Conservation (phyloP, 495 filamentous ascomycete species). For the Lophiotrema nucula region DNA sequence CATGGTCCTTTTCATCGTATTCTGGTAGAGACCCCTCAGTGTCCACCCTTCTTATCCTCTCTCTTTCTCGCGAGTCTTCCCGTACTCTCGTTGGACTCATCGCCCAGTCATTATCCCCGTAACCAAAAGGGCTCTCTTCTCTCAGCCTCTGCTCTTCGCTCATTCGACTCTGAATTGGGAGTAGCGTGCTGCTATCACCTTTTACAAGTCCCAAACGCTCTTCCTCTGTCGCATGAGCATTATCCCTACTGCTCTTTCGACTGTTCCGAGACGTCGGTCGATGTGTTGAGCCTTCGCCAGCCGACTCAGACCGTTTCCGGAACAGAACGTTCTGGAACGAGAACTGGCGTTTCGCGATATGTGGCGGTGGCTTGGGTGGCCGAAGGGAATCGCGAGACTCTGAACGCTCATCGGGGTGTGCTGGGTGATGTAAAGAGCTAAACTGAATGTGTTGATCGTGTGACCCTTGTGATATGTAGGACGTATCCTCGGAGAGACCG, state of each 20-base stretch:
- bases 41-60: not conserved
- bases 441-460: constrained; percentile 30
- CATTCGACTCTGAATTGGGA: constrained; percentile 30
- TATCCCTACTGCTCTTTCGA: constrained; percentile 47
- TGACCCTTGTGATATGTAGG: constrained; percentile 50
- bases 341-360: constrained; percentile 67
- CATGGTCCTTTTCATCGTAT: not conserved
- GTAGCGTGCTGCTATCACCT: constrained; percentile 58
- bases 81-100: not conserved
- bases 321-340: constrained; percentile 83
- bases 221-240: constrained; percentile 69
- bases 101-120: constrained; percentile 27
- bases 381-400: constrained; percentile 35
- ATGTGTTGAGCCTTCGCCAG: not conserved
- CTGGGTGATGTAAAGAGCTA: not conserved
- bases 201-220: constrained; percentile 83
- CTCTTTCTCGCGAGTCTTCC: not conserved
- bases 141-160: not conserved
- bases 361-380: constrained; percentile 52
- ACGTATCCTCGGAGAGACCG: constrained; percentile 45
- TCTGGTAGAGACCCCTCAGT: not conserved
- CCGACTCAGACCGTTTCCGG: constrained; percentile 23
- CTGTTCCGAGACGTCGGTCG: constrained; percentile 43
- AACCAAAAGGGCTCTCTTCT: constrained; percentile 13
- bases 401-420: constrained; percentile 33